Percentiles rank a stretch among this genome's conserved stretches.
Evolutionary conservation across 495 filamentous ascomycete species (phyloP).

Genomic region (Sordaria brevicollis): DNA sequence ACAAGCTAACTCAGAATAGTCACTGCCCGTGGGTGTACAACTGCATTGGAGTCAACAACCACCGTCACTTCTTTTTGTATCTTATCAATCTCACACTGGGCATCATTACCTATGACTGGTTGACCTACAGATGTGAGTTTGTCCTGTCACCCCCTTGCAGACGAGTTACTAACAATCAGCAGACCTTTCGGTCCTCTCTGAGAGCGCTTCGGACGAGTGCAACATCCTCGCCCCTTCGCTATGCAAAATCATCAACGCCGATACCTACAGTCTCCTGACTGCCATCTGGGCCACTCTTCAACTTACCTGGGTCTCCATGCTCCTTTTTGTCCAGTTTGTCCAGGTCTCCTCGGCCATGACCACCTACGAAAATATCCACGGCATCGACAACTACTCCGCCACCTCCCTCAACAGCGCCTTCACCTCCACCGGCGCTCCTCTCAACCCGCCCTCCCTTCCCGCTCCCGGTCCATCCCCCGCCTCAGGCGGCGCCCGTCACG

Average conservation of each 20-base stretch:
- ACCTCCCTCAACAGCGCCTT: slow-evolving; percentile 68
- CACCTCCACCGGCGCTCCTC: slow-evolving; percentile 65
- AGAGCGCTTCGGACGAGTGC: slow-evolving; percentile 42
- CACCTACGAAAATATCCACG: slow-evolving; percentile 89
- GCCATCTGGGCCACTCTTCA: slow-evolving; percentile 71
- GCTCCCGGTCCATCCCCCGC: slow-evolving; percentile 26
- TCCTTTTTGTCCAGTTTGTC: slow-evolving; percentile 81
- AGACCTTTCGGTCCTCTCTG: slow-evolving; percentile 26
- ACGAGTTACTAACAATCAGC: not conserved
- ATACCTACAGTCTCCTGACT: slow-evolving; percentile 74
- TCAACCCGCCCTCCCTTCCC: slow-evolving; percentile 36
- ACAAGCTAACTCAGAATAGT: slow-evolving; percentile 43
- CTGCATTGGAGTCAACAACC: slow-evolving; percentile 88
- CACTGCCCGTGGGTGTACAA: slow-evolving; percentile 98
- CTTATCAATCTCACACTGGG: slow-evolving; percentile 66
- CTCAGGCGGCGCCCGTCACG: slow-evolving; percentile 15
- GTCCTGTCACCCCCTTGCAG: not conserved
- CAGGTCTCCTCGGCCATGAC: slow-evolving; percentile 88
- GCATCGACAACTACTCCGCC: slow-evolving; percentile 46
- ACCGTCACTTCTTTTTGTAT: slow-evolving; percentile 90
- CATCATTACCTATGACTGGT: slow-evolving; percentile 50
- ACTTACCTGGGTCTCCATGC: slow-evolving; percentile 90
- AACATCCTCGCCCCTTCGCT: slow-evolving; percentile 63
- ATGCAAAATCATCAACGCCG: slow-evolving; percentile 64
- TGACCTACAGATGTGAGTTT: slow-evolving; percentile 32